Evolutionary conservation across 2,329 filamentous ascomycete species (phyloP).

Genomic region (Geosmithia morbida): DNA sequence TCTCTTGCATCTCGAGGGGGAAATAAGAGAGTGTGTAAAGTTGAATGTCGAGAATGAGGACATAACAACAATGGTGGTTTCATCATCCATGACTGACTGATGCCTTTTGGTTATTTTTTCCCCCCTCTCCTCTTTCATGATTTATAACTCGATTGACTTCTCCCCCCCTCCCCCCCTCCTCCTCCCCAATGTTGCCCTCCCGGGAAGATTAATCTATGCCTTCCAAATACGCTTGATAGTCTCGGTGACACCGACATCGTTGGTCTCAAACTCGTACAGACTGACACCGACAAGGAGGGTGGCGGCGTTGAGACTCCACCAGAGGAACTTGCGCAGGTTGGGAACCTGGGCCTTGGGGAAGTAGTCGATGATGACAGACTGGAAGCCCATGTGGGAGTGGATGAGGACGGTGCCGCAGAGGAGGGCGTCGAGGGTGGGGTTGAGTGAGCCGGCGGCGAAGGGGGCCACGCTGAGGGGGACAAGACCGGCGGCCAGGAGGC

Average conservation of each 20-base stretch:
- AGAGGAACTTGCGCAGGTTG: conserved; percentile 47
- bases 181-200: no score
- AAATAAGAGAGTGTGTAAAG: neutral
- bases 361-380: conserved; percentile 85
- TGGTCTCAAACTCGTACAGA: conserved; percentile 97
- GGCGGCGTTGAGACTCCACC: conserved; percentile 65
- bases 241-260: conserved; percentile 90
- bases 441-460: conserved; percentile 82
- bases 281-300: conserved; percentile 76
- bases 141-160: no score
- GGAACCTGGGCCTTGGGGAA: conserved; percentile 61
- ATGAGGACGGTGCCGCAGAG: conserved; percentile 73
- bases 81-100: neutral
- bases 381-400: conserved; percentile 92
- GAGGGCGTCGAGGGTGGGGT: conserved; percentile 75
- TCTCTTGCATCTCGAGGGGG: no score
- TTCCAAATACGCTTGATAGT: conserved; percentile 80
- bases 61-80: neutral
- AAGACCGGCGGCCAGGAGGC: conserved; percentile 63
- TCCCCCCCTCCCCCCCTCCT: neutral
- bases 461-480: conserved; percentile 80
- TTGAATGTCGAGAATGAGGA: neutral
- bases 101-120: no score
- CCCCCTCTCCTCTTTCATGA: neutral
- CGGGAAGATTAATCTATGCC: conserved; percentile 33